Percentiles rank a stretch among this genome's conserved stretches.
Conservation (phyloP, 2,329 filamentous ascomycete species). For the Aureobasidium musti region DNA sequence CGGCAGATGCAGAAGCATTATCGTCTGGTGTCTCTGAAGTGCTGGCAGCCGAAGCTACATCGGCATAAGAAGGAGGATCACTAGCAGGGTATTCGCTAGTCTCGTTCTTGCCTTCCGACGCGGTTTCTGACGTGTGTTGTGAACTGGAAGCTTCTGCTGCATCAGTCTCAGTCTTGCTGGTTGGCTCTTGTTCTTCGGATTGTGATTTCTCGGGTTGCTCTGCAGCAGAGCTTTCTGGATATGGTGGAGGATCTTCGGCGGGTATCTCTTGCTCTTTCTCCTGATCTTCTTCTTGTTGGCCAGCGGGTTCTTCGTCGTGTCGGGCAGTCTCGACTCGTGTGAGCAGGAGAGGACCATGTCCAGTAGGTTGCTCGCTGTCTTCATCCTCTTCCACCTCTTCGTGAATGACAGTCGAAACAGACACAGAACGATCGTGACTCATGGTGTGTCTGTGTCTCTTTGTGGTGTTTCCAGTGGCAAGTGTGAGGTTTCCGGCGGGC, state of each 20-base stretch:
- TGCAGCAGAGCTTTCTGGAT: slow-evolving; percentile 36
- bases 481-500: slow-evolving; percentile 47
- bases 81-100: neutral
- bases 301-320: neutral
- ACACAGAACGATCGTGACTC: slow-evolving; percentile 66
- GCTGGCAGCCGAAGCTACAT: slow-evolving; percentile 3
- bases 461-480: slow-evolving; percentile 67
- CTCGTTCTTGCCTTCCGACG: neutral
- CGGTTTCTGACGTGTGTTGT: neutral
- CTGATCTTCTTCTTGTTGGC: neutral
- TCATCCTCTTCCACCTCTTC: slow-evolving; percentile 71
- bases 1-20: neutral
- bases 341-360: neutral
- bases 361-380: slow-evolving; percentile 28
- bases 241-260: slow-evolving; percentile 20
- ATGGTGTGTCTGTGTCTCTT: slow-evolving; percentile 81
- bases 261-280: slow-evolving; percentile 7
- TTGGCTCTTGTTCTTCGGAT: slow-evolving; percentile 16
- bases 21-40: neutral
- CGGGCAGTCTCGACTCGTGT: slow-evolving; percentile 18
- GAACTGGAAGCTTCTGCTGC: slow-evolving; percentile 3
- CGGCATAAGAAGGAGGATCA: slow-evolving; percentile 14
- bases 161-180: slow-evolving; percentile 9
- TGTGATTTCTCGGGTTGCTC: slow-evolving; percentile 32
- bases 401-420: slow-evolving; percentile 79